Evolutionary conservation across 2,329 filamentous ascomycete species (phyloP), one percentile per base, ranked within the genome.

Genomic region (Paracoccidioides lutzii): DNA sequence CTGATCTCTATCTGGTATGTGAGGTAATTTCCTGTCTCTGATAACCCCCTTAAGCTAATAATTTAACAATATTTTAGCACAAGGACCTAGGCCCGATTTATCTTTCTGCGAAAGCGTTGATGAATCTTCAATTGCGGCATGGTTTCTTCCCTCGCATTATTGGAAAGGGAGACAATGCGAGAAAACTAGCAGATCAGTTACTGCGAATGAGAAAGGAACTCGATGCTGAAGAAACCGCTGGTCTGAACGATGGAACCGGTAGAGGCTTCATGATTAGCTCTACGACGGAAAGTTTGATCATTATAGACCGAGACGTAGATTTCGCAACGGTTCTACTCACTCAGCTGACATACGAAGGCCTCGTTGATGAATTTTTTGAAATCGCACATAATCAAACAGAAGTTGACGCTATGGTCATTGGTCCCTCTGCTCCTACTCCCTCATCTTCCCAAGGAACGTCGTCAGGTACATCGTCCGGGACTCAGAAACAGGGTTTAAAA

Each of bases 231-330:
- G 84, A 88, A 63, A 81, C 79, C 45, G 78, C 75, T 56, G 84
- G 83, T 56, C 73, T 76, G 33, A 76, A 75, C 44, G 75, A 76
- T 55, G 72, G 75, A 54, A 77, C 76, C 2, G 73, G 75, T 7
- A 80, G 79, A 46, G 87, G 87, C 5, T 76, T 95, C 32, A 84
- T 88, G 9, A 91, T 93, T 10, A 97, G 93, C 69, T 86, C 86
- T 9, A 84, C 84, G 5, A 87, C 90, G 50, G 93, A 98, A 69
- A 95, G 86, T 66, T 76, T 96, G 58, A 90, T 98, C 64, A 87
- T 98, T 58, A 90, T 98, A 55, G 93, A 98, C 70, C 87, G 93
- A 52, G 90, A 96, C 67, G 86, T 95, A 55, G 93, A 98, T 69
- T 90, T 93, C 65, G 88, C 91, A 14, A 96, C 93, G 0, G 85